Evolutionary conservation across 345 rosid genomes (phyloP).

Genomic region (Salix arbutifolia): DNA sequence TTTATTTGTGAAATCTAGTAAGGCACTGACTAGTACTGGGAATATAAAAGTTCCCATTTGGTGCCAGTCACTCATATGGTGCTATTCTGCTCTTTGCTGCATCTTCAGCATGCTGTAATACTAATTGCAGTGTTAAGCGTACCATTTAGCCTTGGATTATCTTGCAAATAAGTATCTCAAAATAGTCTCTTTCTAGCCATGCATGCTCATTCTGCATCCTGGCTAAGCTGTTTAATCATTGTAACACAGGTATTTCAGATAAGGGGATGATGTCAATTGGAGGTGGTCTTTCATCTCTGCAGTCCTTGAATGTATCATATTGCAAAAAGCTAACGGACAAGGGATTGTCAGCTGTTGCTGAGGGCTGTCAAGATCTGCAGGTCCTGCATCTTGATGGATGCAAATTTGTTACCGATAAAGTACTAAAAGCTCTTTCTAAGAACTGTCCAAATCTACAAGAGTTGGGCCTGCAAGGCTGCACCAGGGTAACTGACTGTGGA

Average conservation of each 20-base stretch:
- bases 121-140: not conserved
- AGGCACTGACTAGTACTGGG: not conserved
- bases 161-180: not conserved
- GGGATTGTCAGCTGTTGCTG: slow-evolving; percentile 72
- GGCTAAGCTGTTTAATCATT: not conserved
- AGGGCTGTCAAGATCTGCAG: slow-evolving; percentile 64
- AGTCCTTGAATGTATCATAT: slow-evolving; percentile 74
- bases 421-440: slow-evolving; percentile 48
- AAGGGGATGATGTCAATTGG: slow-evolving; percentile 67
- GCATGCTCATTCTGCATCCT: not conserved
- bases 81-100: not conserved
- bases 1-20: not conserved
- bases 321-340: slow-evolving; percentile 83
- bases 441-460: slow-evolving; percentile 57
- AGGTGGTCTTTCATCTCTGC: slow-evolving; percentile 57
- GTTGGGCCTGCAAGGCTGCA: slow-evolving; percentile 77
- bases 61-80: not conserved
- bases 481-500: slow-evolving; percentile 61
- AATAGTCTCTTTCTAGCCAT: not conserved
- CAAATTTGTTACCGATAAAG: slow-evolving; percentile 54
- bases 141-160: not conserved
- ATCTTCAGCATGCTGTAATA: not conserved
- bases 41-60: too few species aligned
- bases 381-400: slow-evolving; percentile 66
- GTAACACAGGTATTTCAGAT: slow-evolving; percentile 70